Conservation (phyloP, 176 grass and related monocot species). For the Cymbopogon citratus region DNA sequence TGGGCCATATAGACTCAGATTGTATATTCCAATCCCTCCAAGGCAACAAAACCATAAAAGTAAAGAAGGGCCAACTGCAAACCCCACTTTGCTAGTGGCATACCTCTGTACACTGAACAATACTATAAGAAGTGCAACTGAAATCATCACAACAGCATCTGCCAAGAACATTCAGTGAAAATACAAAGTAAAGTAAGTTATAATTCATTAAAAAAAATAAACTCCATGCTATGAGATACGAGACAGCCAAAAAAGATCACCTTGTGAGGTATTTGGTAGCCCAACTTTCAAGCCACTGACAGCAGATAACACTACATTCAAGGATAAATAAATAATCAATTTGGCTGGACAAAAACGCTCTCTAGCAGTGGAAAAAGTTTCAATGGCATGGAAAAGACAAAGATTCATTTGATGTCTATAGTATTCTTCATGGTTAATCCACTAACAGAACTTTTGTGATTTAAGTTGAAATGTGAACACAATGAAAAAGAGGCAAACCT, state of each 20-base stretch:
- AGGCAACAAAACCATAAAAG: constrained; percentile 97
- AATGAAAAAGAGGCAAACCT: constrained; percentile 54
- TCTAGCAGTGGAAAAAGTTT: neutral
- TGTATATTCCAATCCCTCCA: constrained; percentile 80
- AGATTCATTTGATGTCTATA: neutral
- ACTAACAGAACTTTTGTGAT: neutral
- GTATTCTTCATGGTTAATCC: neutral
- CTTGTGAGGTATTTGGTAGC: constrained; percentile 60
- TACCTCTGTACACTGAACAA: constrained; percentile 84
- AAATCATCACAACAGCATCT: constrained; percentile 88
- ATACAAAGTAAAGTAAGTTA: constrained; percentile 5
- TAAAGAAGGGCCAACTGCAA: constrained; percentile 82
- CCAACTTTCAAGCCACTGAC: constrained; percentile 91
- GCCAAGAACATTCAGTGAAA: constrained; percentile 31
- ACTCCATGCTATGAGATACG: constrained; percentile 3
- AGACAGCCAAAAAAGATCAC: constrained; percentile 29
- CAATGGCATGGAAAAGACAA: neutral
- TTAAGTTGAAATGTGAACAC: neutral
- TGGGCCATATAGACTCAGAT: constrained; percentile 67
- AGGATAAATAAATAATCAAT: constrained; percentile 35
- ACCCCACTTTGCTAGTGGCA: constrained; percentile 90
- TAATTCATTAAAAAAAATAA: neutral
- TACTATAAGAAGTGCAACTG: constrained; percentile 84
- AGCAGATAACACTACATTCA: constrained; percentile 72
- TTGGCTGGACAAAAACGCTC: neutral